These are phyloP conservation scores for Prunus campanulata DNA, from an alignment of 306 rosid genomes.

Conservation along the genomic window DNA sequence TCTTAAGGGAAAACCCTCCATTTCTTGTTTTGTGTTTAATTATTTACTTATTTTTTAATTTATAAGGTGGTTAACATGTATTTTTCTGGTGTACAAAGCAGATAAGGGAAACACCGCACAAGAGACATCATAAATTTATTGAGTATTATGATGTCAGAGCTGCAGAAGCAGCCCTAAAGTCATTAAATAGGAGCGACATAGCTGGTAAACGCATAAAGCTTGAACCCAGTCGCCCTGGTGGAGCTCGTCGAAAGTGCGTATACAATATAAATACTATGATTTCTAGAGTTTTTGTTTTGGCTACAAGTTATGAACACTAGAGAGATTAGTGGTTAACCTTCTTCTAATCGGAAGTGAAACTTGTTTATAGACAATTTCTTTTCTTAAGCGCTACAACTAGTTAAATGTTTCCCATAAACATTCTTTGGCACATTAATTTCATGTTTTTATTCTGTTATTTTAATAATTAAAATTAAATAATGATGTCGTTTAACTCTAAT, in stretches of 20 bases:
- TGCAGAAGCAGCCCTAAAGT: slow-evolving; percentile 86
- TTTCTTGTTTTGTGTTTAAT: background rate
- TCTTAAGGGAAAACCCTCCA: background rate
- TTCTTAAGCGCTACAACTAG: background rate
- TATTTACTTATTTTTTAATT: background rate
- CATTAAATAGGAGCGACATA: slow-evolving; percentile 85
- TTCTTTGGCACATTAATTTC: slow-evolving; percentile 1
- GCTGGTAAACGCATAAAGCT: slow-evolving; percentile 95
- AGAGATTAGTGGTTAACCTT: no score
- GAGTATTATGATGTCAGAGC: slow-evolving; percentile 89
- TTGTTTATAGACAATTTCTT: background rate
- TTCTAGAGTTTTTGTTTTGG: background rate
- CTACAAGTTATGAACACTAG: background rate
- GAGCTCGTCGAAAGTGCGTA: slow-evolving; percentile 89
- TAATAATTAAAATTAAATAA: no score
- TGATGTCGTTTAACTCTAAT: background rate
- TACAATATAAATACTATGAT: background rate
- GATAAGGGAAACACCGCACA: slow-evolving; percentile 97
- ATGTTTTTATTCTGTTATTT: background rate
- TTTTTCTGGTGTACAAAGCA: slow-evolving; percentile 33
- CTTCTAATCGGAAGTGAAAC: background rate
- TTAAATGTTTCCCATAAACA: background rate
- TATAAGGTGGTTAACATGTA: slow-evolving; percentile 1
- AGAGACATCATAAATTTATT: slow-evolving; percentile 88
- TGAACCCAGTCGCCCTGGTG: slow-evolving; percentile 99